phyloP scores from a whole-genome alignment of 2,329 filamentous ascomycete species.

The Colletotrichum liaoningense region DNA sequence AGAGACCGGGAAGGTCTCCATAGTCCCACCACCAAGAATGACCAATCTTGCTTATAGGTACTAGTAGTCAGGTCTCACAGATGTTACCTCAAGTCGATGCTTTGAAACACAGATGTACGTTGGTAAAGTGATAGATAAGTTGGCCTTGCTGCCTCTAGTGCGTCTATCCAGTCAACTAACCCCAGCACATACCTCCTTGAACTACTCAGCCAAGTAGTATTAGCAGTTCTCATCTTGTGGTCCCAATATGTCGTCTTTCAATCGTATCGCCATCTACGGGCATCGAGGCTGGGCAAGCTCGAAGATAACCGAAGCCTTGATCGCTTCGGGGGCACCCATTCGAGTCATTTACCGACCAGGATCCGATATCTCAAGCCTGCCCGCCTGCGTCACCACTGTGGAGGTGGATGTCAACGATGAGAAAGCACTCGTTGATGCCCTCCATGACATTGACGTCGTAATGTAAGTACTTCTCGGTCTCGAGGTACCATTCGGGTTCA shows the following conservation, averaged over 20 bases:
- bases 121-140: background rate
- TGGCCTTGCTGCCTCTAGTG: background rate
- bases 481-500: background rate
- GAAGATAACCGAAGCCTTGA: slow-evolving; percentile 39
- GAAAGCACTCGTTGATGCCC: background rate
- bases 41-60: background rate
- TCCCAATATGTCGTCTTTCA: slow-evolving; percentile 36
- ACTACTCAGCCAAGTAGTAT: background rate
- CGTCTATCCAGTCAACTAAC: background rate
- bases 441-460: slow-evolving; percentile 26
- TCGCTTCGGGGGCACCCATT: slow-evolving; percentile 40
- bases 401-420: slow-evolving; percentile 29
- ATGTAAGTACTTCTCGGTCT: slow-evolving; percentile 18
- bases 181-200: no score
- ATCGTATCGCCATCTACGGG: slow-evolving; percentile 45
- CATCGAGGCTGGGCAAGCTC: slow-evolving; percentile 43
- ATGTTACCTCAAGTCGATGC: background rate
- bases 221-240: background rate
- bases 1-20: background rate
- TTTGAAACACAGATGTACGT: background rate
- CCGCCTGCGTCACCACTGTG: background rate
- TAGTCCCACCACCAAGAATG: background rate
- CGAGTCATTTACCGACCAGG: slow-evolving; percentile 41
- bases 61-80: background rate
- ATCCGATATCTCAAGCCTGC: slow-evolving; percentile 41